Conservation (phyloP, 306 rosid species). For the Fragaria vesca region DNA sequence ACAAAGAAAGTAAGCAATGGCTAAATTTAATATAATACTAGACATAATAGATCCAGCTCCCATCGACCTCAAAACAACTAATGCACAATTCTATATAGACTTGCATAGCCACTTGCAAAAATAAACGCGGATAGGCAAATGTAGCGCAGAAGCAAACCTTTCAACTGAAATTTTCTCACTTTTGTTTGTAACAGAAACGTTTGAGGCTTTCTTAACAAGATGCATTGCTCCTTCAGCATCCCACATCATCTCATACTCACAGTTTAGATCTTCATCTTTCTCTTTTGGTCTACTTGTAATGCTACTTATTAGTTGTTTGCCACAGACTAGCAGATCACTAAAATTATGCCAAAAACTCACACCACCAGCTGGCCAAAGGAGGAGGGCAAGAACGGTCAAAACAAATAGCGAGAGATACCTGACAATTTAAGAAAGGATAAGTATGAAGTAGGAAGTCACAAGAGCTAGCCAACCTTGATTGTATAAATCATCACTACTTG, state of each 20-base stretch:
- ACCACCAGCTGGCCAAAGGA: slow-evolving; percentile 67
- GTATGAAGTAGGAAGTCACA: slow-evolving; percentile 1
- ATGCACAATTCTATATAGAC: neutral
- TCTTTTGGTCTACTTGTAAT: slow-evolving; percentile 49
- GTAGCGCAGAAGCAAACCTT: slow-evolving; percentile 45
- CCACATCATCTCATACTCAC: slow-evolving; percentile 83
- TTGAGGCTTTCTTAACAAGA: slow-evolving; percentile 66
- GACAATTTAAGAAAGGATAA: slow-evolving; percentile 22
- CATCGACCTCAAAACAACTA: neutral
- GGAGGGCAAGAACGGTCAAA: slow-evolving; percentile 59
- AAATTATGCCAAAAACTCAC: slow-evolving; percentile 49
- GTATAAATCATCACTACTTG: neutral
- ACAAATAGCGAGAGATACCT: slow-evolving; percentile 62
- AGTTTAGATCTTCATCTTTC: slow-evolving; percentile 67
- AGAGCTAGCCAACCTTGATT: neutral
- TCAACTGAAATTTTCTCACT: slow-evolving; percentile 48
- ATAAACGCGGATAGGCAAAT: neutral
- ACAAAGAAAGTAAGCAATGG: neutral
- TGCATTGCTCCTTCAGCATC: slow-evolving; percentile 85
- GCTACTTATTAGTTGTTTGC: slow-evolving; percentile 42
- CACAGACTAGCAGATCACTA: slow-evolving; percentile 28
- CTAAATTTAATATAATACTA: neutral
- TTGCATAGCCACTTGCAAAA: neutral
- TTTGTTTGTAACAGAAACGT: slow-evolving; percentile 32
- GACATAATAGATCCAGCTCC: neutral